A percentile compares a stretch with the other conserved stretches of the same genome.
These are phyloP conservation scores for Fraxinus anomala DNA, from an alignment of 257 asterid species.

Conservation along the genomic window DNA sequence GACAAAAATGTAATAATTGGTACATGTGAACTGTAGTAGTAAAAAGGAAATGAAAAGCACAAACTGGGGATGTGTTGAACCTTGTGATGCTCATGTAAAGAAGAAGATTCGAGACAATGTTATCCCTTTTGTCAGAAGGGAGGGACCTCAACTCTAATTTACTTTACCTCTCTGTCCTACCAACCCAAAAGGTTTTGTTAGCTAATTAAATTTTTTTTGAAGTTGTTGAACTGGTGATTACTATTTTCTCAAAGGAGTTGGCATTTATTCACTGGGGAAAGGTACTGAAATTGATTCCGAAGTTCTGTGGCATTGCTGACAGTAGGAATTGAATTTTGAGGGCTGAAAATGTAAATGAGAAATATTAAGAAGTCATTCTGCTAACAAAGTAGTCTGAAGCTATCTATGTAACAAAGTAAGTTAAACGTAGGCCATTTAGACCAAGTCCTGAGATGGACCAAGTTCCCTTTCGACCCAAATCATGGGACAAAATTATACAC, in stretches of 20 bases:
- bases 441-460: background rate
- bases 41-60: background rate
- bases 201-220: background rate
- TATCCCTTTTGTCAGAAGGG: background rate
- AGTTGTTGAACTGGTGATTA: constrained; percentile 1
- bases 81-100: background rate
- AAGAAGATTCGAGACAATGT: background rate
- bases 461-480: constrained; percentile 3
- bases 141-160: constrained; percentile 7
- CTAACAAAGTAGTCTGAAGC: background rate
- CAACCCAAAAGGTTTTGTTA: constrained; percentile 2
- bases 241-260: background rate
- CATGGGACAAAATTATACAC: constrained; percentile 12
- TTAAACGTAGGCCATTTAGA: background rate
- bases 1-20: background rate
- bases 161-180: background rate
- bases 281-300: background rate
- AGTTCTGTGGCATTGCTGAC: background rate
- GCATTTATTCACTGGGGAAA: constrained; percentile 1
- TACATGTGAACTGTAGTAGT: constrained; percentile 13
- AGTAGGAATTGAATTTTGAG: background rate
- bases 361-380: background rate
- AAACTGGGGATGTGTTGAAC: background rate
- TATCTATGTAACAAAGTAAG: background rate
- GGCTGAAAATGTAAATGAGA: background rate